Base-by-base conservation (phyloP, 148 eudicot genomes). In the Limonium bicolor region DNA sequence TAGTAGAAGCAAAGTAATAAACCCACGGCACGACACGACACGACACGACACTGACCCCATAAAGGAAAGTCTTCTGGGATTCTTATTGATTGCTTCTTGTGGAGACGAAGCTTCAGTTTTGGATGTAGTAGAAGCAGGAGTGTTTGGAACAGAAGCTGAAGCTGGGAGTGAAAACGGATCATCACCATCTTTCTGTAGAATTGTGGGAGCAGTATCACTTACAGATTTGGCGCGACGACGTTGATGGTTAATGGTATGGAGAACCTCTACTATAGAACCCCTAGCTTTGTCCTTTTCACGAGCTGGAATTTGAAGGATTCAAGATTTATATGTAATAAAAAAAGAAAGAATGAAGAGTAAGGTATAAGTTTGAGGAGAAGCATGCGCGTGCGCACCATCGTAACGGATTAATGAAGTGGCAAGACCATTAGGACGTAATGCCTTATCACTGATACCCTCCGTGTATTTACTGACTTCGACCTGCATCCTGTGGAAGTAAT, bases 391-490 rank as follows among this genome's bases (percentile, higher is more conserved):
- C 67, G 48, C 63, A 90, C 99, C 82, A 66, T 92, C 99, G 66
- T 92, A 92, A 40, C 90, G 88, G 57, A 92, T 92, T 44, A 92
- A 67, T 35, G 99, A 92, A 55, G 62, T 74, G 5, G 99, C 77
- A 56, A 92, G 67, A 31, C 99, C 99, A 62, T 92, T 92, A 29
- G 99, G 99, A 36, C 99, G 68, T 40, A 85, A 30, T 24, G 67
- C 86, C 69, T 78, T 85, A 12, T 81, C 94, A 62, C 63, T 70
- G 21, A 69, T 65, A 24, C 99, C 99, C 74, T 92, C 99, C 2
- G 99, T 92, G 62, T 73, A 85, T 61, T 81, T 92, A 67, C 99
- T 92, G 55, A 92, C 95, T 63, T 92, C 99, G 28, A 92, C 99
- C 78, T 92, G 99, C 99, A 92, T 92, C 54, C 99, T 90, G 79